Evolutionary conservation across 208 protist genomes (phyloP), one percentile per base, ranked within the genome.

Genomic region (Crithidia expoeki): DNA sequence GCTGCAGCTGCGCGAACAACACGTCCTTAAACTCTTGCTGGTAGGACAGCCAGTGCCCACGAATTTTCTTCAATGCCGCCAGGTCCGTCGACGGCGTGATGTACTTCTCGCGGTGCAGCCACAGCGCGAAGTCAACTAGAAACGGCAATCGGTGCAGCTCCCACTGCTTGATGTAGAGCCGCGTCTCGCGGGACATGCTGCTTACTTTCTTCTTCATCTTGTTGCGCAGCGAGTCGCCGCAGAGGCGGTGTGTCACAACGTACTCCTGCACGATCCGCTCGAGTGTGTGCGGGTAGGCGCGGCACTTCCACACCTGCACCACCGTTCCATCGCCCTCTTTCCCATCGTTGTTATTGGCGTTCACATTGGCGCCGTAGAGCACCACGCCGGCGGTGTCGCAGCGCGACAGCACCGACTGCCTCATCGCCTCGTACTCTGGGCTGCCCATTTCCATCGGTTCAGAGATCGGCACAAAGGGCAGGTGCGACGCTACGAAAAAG

Each of bases 261-360:
- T 80, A 77, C 72, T 95, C 88, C 69, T 92, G 88, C 44, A 85
- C 83, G 1, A 71, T 72, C 5, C 88, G 81, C 85, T 96, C 86
- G 49, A 94, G 63, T 7, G 63, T 67, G 64, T 88, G 79, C 21
- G 82, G 62, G 36, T 86, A 81, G 61, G 69, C 80, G 28, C 74
- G 82, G 55, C 84, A 82, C 81, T 90, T 89, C 86, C 88, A 94
- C 79, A 96, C 46, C 40, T 86, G 81, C 51, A 92, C 83, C 38
- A 94, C 88, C 52, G 46, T 40, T 2, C 79, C 89, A 1, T 16
- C 32, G 19, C 25, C 61, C 44, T 47, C 58, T 4, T 52, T 14
- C 64, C 42, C n/a, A 44, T 57, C 58, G 16, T 21, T 32, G 34
- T 51, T 38, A 32, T 42, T 38, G 12, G 40, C 57, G 23, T 46